Conservation (phyloP, 495 filamentous ascomycete genomes). For the Hypoxylon rickii region DNA sequence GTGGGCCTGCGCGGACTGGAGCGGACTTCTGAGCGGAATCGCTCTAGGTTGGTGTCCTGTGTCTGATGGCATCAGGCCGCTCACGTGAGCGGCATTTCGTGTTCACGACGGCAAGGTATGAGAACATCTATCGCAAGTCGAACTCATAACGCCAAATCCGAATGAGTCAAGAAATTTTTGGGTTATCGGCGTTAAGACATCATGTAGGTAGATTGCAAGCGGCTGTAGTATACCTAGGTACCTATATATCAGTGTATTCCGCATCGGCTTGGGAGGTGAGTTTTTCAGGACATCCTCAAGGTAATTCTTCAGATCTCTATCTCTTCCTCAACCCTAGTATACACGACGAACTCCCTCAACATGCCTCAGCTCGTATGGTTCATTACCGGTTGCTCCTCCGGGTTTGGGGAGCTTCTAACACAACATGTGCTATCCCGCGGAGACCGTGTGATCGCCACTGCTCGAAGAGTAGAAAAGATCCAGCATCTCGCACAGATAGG, state of each 20-base stretch:
- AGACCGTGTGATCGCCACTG: slow-evolving; percentile 56
- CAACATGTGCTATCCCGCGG: slow-evolving; percentile 49
- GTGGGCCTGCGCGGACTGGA: neutral
- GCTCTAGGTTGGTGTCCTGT: too few species aligned
- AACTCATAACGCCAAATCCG: too few species aligned
- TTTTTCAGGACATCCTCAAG: neutral
- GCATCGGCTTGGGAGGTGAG: too few species aligned
- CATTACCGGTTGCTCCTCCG: slow-evolving; percentile 55
- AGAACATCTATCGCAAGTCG: too few species aligned
- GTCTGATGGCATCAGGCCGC: neutral
- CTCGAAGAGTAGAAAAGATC: slow-evolving; percentile 48
- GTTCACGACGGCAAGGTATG: too few species aligned
- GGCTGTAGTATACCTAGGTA: too few species aligned
- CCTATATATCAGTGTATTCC: too few species aligned
- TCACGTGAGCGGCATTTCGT: slow-evolving; percentile 11
- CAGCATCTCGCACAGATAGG: slow-evolving; percentile 47
- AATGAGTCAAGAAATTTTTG: too few species aligned
- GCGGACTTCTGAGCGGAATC: slow-evolving; percentile 4
- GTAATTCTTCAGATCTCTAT: neutral
- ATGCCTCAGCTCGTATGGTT: slow-evolving; percentile 49
- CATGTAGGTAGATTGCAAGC: too few species aligned
- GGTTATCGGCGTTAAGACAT: too few species aligned
- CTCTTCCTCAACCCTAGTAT: neutral
- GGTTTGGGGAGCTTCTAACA: slow-evolving; percentile 52
- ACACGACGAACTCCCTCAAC: neutral